These are phyloP conservation scores for Globisporangium apiculatum DNA, from an alignment of 352 stramenopile genomes.

Conservation along the genomic window DNA sequence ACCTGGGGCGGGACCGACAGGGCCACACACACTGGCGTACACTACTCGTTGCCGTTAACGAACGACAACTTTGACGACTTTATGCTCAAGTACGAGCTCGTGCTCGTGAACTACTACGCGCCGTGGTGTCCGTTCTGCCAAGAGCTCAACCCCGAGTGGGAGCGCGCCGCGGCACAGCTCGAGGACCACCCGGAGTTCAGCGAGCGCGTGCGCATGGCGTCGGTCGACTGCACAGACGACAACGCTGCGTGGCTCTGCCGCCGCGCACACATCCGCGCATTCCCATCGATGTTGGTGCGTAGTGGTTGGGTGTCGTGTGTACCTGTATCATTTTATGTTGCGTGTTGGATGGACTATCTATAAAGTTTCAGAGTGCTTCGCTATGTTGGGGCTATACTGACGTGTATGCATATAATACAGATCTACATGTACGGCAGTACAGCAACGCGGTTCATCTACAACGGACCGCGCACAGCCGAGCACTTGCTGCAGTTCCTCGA, in stretches of 20 bases:
- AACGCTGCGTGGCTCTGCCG: constrained; percentile 57
- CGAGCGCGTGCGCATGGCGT: constrained; percentile 72
- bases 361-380: too few species aligned
- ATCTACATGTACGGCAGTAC: constrained; percentile 84
- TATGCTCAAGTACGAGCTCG: constrained; percentile 78
- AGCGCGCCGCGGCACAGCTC: constrained; percentile 59
- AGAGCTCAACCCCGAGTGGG: constrained; percentile 71
- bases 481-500: constrained; percentile 79
- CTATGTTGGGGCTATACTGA: too few species aligned
- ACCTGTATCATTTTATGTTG: background rate
- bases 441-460: constrained; percentile 78
- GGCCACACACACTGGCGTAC: constrained; percentile 37
- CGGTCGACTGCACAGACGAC: constrained; percentile 71
- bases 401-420: constrained; percentile 6
- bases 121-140: constrained; percentile 78
- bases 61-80: constrained; percentile 67
- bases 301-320: background rate
- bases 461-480: constrained; percentile 61
- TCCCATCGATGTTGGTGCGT: constrained; percentile 71
- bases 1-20: constrained; percentile 56
- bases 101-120: constrained; percentile 82
- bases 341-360: too few species aligned
- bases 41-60: constrained; percentile 71
- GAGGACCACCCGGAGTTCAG: constrained; percentile 72
- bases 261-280: constrained; percentile 63